Evolutionary conservation across 1,284 basidiomycete species (phyloP).

Genomic region (Pseudozyma pruni): DNA sequence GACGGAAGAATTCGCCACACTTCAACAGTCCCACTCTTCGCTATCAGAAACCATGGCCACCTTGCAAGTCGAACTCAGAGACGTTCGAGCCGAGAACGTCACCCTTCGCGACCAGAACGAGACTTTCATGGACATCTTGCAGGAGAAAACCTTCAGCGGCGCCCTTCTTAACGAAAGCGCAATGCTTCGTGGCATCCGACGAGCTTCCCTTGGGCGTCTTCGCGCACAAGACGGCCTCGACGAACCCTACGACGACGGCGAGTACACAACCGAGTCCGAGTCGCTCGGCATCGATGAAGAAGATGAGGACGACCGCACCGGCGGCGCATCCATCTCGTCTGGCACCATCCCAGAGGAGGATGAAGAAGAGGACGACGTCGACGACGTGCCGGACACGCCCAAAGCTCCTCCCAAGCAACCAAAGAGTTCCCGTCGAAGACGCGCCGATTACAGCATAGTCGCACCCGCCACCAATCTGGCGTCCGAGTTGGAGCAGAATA

Average conservation of each 20-base stretch:
- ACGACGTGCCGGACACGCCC: slow-evolving; percentile 57
- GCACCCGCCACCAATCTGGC: slow-evolving; percentile 65
- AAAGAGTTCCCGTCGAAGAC: slow-evolving; percentile 23
- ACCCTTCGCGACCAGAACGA: slow-evolving; percentile 56
- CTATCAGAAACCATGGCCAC: slow-evolving; percentile 46
- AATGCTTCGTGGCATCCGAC: slow-evolving; percentile 45
- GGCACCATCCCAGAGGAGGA: slow-evolving; percentile 39
- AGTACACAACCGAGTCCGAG: slow-evolving; percentile 35
- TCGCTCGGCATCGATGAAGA: slow-evolving; percentile 23
- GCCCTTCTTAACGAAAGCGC: slow-evolving; percentile 55
- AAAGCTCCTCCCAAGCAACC: slow-evolving; percentile 18
- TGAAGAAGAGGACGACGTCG: slow-evolving; percentile 51
- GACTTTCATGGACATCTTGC: slow-evolving; percentile 54
- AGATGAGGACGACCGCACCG: slow-evolving; percentile 16
- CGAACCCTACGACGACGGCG: slow-evolving; percentile 37
- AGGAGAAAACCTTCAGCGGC: slow-evolving; percentile 60
- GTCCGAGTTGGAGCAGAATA: slow-evolving; percentile 83
- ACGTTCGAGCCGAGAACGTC: slow-evolving; percentile 43
- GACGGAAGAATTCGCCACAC: slow-evolving; percentile 33
- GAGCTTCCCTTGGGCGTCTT: slow-evolving; percentile 25
- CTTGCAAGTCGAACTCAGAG: slow-evolving; percentile 51
- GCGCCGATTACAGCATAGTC: slow-evolving; percentile 6
- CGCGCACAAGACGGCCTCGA: slow-evolving; percentile 20
- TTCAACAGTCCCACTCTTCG: slow-evolving; percentile 45
- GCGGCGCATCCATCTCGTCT: slow-evolving; percentile 20